A percentile compares a stretch with the other conserved stretches of the same genome.
Conservation (phyloP, 2,329 filamentous ascomycete species). For the Amesomyces nigricolor region DNA sequence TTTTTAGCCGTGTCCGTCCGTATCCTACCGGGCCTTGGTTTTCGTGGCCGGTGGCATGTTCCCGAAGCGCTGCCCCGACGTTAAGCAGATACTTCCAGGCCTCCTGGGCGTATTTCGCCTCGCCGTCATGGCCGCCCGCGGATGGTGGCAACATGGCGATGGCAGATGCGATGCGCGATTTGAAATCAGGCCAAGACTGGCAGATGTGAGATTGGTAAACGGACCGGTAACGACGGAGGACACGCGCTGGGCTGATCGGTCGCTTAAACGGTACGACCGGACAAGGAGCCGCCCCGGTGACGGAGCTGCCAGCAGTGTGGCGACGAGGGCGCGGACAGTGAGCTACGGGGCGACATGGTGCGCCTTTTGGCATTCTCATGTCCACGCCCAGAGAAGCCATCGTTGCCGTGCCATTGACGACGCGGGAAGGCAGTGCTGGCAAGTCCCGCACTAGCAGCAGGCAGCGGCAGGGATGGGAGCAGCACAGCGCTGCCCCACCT, state of each 20-base stretch:
- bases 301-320: constrained; percentile 15
- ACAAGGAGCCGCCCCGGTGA: constrained; percentile 14
- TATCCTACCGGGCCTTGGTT: constrained; percentile 18
- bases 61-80: constrained; percentile 13
- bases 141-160: neutral
- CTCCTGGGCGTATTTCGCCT: too few relatives aligned
- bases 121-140: neutral
- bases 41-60: constrained; percentile 16
- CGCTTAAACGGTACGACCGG: constrained; percentile 11
- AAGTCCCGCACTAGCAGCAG: constrained; percentile 24
- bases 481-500: constrained; percentile 15
- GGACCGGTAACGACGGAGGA: constrained; percentile 7
- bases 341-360: constrained; percentile 9
- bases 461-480: constrained; percentile 4
- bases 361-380: neutral
- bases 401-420: neutral
- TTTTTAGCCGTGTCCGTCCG: constrained; percentile 19
- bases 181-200: constrained; percentile 1
- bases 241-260: constrained; percentile 1
- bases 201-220: neutral
- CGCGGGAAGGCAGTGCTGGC: neutral
- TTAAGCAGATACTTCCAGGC: constrained; percentile 14
- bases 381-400: neutral
- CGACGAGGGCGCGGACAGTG: constrained; percentile 1
- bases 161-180: neutral